Conservation (phyloP, 768 basidiomycete species). For the Lactarius vividus region DNA sequence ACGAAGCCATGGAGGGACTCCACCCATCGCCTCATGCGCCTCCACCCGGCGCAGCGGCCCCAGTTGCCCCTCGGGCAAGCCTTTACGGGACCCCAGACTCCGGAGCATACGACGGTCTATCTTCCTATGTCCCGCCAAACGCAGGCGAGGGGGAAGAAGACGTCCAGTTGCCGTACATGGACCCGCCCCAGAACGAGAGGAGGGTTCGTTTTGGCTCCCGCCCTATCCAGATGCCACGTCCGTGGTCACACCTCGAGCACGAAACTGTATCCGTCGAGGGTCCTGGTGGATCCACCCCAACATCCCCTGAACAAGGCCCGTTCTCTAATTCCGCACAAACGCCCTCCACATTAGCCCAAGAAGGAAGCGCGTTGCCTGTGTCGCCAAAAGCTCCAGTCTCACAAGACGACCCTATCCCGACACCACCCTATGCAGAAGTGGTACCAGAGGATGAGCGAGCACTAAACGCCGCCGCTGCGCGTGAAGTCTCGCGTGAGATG, state of each 20-base stretch:
- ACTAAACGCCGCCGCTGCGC: slow-evolving; percentile 65
- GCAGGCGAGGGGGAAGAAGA: slow-evolving; percentile 30
- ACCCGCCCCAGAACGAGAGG: slow-evolving; percentile 15
- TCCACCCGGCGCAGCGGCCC: slow-evolving; percentile 44
- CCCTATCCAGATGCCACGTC: slow-evolving; percentile 21
- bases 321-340: not conserved
- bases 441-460: slow-evolving; percentile 48
- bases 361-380: not conserved
- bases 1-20: slow-evolving; percentile 36
- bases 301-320: not conserved
- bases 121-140: slow-evolving; percentile 19
- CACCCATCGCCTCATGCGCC: slow-evolving; percentile 40
- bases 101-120: slow-evolving; percentile 8
- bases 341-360: not conserved
- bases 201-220: slow-evolving; percentile 20
- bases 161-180: slow-evolving; percentile 34
- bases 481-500: slow-evolving; percentile 63
- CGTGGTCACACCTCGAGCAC: not conserved
- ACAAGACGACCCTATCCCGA: slow-evolving; percentile 12
- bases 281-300: not conserved
- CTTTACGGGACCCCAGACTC: slow-evolving; percentile 11
- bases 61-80: slow-evolving; percentile 26
- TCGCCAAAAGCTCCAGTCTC: not conserved
- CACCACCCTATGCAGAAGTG: slow-evolving; percentile 19
- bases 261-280: not conserved